Percentiles rank a stretch among this genome's conserved stretches.
Evolutionary conservation across 2,329 filamentous ascomycete species (phyloP).

Genomic region (Falciphora oryzae): DNA sequence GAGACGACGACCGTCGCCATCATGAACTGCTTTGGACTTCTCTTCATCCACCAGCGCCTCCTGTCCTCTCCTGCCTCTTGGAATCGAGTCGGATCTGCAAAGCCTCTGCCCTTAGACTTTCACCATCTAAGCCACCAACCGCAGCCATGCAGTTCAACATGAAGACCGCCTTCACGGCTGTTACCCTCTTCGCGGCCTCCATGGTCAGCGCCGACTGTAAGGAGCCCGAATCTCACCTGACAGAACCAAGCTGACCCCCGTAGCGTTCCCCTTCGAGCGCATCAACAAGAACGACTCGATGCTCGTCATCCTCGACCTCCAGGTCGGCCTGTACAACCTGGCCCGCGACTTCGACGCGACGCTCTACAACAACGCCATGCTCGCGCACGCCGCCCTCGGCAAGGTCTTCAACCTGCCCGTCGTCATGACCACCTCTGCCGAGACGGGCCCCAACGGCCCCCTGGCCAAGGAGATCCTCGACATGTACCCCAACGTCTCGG

Average conservation of each 20-base stretch:
- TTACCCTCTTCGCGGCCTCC: background rate
- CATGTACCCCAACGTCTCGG: constrained; percentile 60
- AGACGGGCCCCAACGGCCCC: constrained; percentile 64
- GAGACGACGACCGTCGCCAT: too few species aligned
- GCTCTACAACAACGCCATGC: constrained; percentile 60
- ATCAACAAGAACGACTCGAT: constrained; percentile 26
- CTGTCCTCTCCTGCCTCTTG: too few species aligned
- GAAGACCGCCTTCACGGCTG: constrained; percentile 6
- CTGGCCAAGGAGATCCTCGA: constrained; percentile 63
- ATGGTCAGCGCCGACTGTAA: constrained; percentile 10
- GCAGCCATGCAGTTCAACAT: constrained; percentile 7
- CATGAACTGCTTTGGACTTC: too few species aligned
- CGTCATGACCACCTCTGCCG: constrained; percentile 64
- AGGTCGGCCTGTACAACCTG: constrained; percentile 51
- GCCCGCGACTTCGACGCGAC: constrained; percentile 63
- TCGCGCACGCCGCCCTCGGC: constrained; percentile 62
- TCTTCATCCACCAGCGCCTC: too few species aligned
- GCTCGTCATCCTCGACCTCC: constrained; percentile 54
- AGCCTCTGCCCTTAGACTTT: too few species aligned
- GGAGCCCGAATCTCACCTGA: background rate
- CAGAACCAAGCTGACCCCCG: background rate
- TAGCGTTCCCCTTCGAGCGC: constrained; percentile 21
- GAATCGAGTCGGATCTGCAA: too few species aligned
- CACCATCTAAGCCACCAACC: too few species aligned
- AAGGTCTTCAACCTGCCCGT: constrained; percentile 63